These are phyloP conservation scores for Talaromyces sp. DNA, from an alignment of 2,329 filamentous ascomycete genomes.

Conservation along the genomic window DNA sequence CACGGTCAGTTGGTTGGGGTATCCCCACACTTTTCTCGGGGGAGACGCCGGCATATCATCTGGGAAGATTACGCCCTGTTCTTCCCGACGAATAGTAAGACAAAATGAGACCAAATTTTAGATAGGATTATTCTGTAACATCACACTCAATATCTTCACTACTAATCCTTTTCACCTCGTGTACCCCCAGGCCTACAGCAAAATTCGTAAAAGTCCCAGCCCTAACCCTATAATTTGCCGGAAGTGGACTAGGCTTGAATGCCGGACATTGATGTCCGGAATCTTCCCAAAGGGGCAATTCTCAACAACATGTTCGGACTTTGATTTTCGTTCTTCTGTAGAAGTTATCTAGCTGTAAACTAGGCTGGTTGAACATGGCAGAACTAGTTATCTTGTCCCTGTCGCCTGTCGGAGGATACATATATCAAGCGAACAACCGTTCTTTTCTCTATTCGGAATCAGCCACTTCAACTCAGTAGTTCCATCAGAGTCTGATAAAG, in stretches of 20 bases:
- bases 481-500: neutral
- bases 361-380: too few species aligned
- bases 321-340: neutral
- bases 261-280: conserved; percentile 8
- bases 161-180: neutral
- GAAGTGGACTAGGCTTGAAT: neutral
- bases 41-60: neutral
- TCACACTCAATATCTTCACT: neutral
- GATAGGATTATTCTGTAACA: too few species aligned
- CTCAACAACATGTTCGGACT: neutral
- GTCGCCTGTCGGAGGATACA: neutral
- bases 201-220: neutral
- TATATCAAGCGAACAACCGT: neutral
- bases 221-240: neutral
- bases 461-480: neutral
- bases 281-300: neutral
- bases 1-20: neutral
- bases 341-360: too few species aligned
- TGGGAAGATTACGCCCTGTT: neutral
- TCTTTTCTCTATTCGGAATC: neutral
- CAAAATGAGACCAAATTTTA: too few species aligned
- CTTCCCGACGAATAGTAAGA: neutral
- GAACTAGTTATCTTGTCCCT: neutral
- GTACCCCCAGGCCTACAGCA: neutral
- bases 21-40: neutral